Percentiles rank a stretch among this genome's conserved stretches.
phyloP scores from a whole-genome alignment of 192 early-diverging fungal genomes.

The Coemansia sp. region DNA sequence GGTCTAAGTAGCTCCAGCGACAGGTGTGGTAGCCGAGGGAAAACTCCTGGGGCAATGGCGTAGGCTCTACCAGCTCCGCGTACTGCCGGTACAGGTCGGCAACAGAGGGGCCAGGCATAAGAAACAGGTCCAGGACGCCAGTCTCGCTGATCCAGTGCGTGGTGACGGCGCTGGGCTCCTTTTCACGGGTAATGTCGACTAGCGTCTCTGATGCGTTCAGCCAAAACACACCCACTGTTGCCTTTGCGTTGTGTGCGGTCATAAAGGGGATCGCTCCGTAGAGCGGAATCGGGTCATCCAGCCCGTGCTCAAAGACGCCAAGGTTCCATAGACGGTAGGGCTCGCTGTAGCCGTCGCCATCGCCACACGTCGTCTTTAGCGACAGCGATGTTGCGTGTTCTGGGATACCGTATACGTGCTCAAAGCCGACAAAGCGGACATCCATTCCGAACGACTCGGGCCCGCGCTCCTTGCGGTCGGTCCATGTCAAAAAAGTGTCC shows the following conservation, averaged over 20 bases:
- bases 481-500: conserved; percentile 81
- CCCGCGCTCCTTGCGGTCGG: conserved; percentile 90
- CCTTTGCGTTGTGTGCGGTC: conserved; percentile 78
- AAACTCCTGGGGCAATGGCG: conserved; percentile 84
- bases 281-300: conserved; percentile 92
- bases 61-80: conserved; percentile 72
- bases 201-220: conserved; percentile 96
- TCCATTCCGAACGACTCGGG: conserved; percentile 94
- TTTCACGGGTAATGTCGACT: conserved; percentile 85
- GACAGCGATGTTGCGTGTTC: conserved; percentile 86
- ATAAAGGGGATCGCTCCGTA: conserved; percentile 96
- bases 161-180: conserved; percentile 10
- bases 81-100: conserved; percentile 73
- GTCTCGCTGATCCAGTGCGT: conserved; percentile 97
- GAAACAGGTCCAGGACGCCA: conserved; percentile 84
- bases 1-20: conserved; percentile 96
- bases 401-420: conserved; percentile 93
- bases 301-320: conserved; percentile 95
- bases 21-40: conserved; percentile 94
- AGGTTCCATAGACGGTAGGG: conserved; percentile 97
- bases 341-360: conserved; percentile 74
- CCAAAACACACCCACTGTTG: conserved; percentile 81
- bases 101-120: conserved; percentile 73
- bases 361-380: conserved; percentile 79
- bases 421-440: conserved; percentile 79